Conservation (phyloP, 2,329 filamentous ascomycete genomes). For the Epichloe bromicola region DNA sequence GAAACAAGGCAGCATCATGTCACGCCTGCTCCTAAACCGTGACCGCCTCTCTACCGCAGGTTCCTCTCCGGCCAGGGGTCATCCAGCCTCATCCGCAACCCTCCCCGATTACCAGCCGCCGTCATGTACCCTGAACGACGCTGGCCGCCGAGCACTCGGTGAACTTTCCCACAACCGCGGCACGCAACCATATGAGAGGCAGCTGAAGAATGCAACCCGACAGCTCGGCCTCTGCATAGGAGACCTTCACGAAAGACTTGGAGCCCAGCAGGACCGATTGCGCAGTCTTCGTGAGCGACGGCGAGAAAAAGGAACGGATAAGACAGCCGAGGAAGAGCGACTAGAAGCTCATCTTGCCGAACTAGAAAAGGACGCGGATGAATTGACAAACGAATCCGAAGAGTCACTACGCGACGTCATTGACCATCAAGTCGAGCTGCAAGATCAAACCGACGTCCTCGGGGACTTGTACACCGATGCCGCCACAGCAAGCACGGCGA, state of each 20-base stretch:
- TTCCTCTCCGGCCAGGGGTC: not conserved
- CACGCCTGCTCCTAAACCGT: conserved; percentile 20
- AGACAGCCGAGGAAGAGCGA: conserved; percentile 22
- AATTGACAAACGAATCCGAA: conserved; percentile 33
- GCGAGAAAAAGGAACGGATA: conserved; percentile 22
- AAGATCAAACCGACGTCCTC: conserved; percentile 33
- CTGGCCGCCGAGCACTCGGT: conserved; percentile 25
- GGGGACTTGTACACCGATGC: conserved; percentile 20
- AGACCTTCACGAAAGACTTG: conserved; percentile 35
- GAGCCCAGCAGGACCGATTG: conserved; percentile 23
- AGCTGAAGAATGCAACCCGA: conserved; percentile 31
- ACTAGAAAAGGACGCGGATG: conserved; percentile 27
- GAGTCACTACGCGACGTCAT: conserved; percentile 33
- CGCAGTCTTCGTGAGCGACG: conserved; percentile 21
- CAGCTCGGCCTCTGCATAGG: conserved; percentile 32
- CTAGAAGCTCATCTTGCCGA: conserved; percentile 26
- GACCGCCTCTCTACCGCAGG: conserved; percentile 7
- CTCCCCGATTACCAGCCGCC: conserved; percentile 40
- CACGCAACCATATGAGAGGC: conserved; percentile 29
- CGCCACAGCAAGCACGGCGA: conserved; percentile 3
- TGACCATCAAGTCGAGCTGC: conserved; percentile 34
- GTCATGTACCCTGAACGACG: conserved; percentile 29
- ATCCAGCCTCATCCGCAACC: conserved; percentile 10
- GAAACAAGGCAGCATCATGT: conserved; percentile 14
- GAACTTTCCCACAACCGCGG: conserved; percentile 30